These are phyloP conservation scores for Paraphoma chrysanthemicola DNA, from an alignment of 2,329 filamentous ascomycete genomes.

Conservation along the genomic window DNA sequence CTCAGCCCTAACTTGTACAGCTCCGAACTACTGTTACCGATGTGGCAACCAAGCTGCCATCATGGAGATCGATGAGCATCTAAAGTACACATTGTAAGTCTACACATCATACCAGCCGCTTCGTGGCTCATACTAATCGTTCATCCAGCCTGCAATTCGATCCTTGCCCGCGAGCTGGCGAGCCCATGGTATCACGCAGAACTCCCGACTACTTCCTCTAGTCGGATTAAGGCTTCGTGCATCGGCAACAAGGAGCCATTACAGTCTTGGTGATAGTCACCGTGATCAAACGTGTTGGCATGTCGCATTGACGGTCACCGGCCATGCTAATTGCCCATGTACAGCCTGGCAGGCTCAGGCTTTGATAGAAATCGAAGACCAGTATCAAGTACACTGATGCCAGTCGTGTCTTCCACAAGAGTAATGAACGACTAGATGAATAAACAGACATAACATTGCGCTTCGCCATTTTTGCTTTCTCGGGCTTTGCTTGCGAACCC, in stretches of 20 bases:
- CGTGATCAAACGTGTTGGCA: background rate
- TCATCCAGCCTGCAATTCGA: slow-evolving; percentile 93
- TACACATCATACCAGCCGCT: background rate
- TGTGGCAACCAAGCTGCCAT: slow-evolving; percentile 99
- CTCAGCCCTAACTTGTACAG: slow-evolving; percentile 49
- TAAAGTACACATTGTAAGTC: slow-evolving; percentile 99
- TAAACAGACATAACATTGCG: too few species aligned
- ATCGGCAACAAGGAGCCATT: background rate
- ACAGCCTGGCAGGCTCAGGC: background rate
- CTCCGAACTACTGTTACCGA: slow-evolving; percentile 87
- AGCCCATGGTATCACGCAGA: slow-evolving; percentile 95
- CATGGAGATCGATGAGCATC: slow-evolving; percentile 99
- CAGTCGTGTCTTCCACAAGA: too few species aligned
- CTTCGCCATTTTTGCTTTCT: too few species aligned
- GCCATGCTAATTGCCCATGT: background rate
- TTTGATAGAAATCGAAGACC: background rate
- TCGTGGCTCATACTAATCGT: slow-evolving; percentile 25
- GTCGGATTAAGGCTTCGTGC: slow-evolving; percentile 3
- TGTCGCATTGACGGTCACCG: background rate
- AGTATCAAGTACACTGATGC: too few species aligned
- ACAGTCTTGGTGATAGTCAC: background rate
- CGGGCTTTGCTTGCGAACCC: too few species aligned
- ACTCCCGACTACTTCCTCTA: slow-evolving; percentile 99
- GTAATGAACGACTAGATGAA: too few species aligned
- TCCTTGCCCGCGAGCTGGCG: slow-evolving; percentile 93